phyloP scores from a whole-genome alignment of 176 grass and related monocot genomes.

The Musa schizocarpa region DNA sequence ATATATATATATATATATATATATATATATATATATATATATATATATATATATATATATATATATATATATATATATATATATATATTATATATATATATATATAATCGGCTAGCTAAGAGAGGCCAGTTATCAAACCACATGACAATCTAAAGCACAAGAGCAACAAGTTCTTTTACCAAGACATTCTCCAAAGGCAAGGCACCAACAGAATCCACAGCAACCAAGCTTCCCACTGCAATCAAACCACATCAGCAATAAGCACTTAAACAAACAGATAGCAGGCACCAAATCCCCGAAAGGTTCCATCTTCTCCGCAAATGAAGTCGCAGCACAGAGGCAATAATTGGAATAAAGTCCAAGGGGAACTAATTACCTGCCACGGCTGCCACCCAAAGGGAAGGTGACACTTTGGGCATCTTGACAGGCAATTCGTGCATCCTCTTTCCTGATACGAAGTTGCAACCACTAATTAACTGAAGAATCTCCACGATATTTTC shows the following conservation, averaged over 20 bases:
- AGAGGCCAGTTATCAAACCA: neutral
- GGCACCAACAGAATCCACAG: conserved; percentile 44
- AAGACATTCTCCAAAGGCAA: conserved; percentile 37
- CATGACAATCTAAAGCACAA: conserved; percentile 1
- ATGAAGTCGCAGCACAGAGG: neutral
- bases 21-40: no score
- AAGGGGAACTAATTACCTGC: conserved; percentile 15
- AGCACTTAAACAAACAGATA: conserved; percentile 31
- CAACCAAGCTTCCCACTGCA: conserved; percentile 57
- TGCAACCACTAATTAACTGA: neutral
- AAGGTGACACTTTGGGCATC: conserved; percentile 14
- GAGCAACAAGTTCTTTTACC: conserved; percentile 33
- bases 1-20: no score
- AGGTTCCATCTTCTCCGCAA: neutral
- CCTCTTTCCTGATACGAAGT: conserved; percentile 9
- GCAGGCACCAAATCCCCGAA: neutral
- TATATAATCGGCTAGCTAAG: neutral
- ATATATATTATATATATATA: neutral
- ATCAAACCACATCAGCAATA: conserved; percentile 17
- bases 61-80: no score
- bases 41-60: no score
- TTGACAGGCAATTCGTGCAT: conserved; percentile 15
- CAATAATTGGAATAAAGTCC: neutral
- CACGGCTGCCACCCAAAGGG: conserved; percentile 21
- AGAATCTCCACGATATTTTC: neutral